Evolutionary conservation across 2,329 filamentous ascomycete genomes (phyloP).

Genomic region (Lasiodiplodia gonubiensis): DNA sequence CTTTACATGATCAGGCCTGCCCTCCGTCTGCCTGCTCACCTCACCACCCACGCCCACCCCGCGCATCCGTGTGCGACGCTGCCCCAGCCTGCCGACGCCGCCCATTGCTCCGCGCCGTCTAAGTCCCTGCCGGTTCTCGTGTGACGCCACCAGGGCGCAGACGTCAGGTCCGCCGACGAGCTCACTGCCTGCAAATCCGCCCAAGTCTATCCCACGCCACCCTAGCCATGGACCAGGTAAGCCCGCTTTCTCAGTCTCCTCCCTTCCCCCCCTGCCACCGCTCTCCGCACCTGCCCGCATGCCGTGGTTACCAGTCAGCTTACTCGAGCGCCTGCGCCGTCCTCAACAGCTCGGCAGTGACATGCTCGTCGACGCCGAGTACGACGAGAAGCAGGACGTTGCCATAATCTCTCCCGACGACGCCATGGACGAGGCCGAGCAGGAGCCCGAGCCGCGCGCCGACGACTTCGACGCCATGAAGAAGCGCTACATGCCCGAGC

Average conservation of each 20-base stretch:
- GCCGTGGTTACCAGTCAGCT: conserved; percentile 20
- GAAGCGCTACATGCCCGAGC: conserved; percentile 74
- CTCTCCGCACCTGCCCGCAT: neutral
- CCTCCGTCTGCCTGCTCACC: conserved; percentile 10
- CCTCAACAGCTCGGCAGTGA: conserved; percentile 62
- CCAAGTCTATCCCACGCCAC: conserved; percentile 30
- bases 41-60: conserved; percentile 1
- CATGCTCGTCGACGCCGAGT: conserved; percentile 68
- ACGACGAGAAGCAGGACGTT: conserved; percentile 66
- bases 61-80: conserved; percentile 22
- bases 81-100: conserved; percentile 5
- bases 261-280: conserved; percentile 29
- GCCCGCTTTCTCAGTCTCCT: conserved; percentile 31
- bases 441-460: conserved; percentile 59
- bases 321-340: conserved; percentile 20
- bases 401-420: conserved; percentile 67
- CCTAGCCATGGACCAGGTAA: conserved; percentile 47
- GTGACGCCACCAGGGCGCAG: conserved; percentile 14
- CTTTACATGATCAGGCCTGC: conserved; percentile 27
- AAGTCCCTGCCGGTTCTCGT: conserved; percentile 14
- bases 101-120: conserved; percentile 13
- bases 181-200: conserved; percentile 17
- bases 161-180: conserved; percentile 14
- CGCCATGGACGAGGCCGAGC: conserved; percentile 61
- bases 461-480: conserved; percentile 82